phyloP scores from a whole-genome alignment of 768 basidiomycete species.

The Epithele typhae region DNA sequence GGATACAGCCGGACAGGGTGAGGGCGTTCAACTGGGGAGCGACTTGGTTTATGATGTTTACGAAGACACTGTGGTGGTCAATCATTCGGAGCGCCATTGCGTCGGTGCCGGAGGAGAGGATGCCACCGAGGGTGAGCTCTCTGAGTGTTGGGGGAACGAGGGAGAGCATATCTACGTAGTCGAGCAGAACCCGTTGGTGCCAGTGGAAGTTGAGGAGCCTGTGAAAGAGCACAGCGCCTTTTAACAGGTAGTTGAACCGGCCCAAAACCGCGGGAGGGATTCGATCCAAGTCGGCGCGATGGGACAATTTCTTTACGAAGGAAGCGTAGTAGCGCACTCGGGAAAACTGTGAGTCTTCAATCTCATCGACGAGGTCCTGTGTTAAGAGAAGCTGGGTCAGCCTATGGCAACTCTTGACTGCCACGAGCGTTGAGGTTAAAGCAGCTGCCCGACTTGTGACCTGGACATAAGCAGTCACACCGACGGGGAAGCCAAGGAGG shows the following conservation, averaged over 20 bases:
- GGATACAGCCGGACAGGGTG: constrained; percentile 1
- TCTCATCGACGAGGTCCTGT: no score
- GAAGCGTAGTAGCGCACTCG: no score
- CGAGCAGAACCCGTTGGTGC: neutral
- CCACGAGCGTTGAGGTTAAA: no score
- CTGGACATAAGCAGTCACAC: no score
- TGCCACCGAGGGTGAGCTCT: neutral
- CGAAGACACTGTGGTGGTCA: neutral
- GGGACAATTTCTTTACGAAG: no score
- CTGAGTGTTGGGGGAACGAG: neutral
- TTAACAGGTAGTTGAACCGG: neutral
- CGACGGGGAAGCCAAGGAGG: no score
- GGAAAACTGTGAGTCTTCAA: neutral
- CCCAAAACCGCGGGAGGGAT: neutral
- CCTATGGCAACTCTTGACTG: no score
- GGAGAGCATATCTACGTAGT: neutral
- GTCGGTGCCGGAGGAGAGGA: neutral
- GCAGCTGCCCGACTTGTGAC: no score
- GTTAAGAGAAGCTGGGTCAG: no score
- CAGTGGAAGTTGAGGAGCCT: neutral
- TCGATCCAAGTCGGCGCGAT: neutral
- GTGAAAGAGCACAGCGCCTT: neutral
- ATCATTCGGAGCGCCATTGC: neutral
- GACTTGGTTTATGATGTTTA: neutral
- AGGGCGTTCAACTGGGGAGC: neutral